A percentile compares a stretch with the other conserved stretches of the same genome.
These are phyloP conservation scores for Fraxinus platypoda DNA, from an alignment of 305 asterid genomes.

Conservation along the genomic window DNA sequence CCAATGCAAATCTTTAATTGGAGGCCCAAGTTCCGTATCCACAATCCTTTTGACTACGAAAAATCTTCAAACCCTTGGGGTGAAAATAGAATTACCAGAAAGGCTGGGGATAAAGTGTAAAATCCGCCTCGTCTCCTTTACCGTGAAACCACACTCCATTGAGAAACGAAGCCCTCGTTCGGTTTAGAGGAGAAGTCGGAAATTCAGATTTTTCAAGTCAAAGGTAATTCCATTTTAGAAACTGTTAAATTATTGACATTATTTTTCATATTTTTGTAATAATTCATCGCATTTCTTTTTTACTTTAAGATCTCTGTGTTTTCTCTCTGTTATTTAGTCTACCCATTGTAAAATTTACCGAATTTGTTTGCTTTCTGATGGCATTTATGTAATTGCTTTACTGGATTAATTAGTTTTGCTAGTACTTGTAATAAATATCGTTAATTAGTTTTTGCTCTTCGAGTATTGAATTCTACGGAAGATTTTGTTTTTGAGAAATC, in stretches of 20 bases:
- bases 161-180: background rate
- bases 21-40: background rate
- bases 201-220: slow-evolving; percentile 25
- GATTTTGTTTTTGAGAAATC: background rate
- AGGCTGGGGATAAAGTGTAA: background rate
- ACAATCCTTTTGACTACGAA: background rate
- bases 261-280: background rate
- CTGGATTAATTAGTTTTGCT: background rate
- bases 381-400: background rate
- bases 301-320: slow-evolving; percentile 1
- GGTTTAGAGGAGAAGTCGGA: background rate
- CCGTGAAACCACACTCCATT: background rate
- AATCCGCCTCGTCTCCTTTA: background rate
- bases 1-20: no score
- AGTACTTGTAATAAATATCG: background rate
- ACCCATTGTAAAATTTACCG: slow-evolving; percentile 18
- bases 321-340: slow-evolving; percentile 23
- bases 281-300: background rate
- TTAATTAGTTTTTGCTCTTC: background rate
- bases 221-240: slow-evolving; percentile 39
- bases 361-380: background rate
- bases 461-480: background rate
- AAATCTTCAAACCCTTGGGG: background rate
- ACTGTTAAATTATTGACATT: background rate
- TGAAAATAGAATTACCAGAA: background rate